phyloP scores from a whole-genome alignment of 2,329 filamentous ascomycete genomes.

The Aspergillus udagawae region DNA sequence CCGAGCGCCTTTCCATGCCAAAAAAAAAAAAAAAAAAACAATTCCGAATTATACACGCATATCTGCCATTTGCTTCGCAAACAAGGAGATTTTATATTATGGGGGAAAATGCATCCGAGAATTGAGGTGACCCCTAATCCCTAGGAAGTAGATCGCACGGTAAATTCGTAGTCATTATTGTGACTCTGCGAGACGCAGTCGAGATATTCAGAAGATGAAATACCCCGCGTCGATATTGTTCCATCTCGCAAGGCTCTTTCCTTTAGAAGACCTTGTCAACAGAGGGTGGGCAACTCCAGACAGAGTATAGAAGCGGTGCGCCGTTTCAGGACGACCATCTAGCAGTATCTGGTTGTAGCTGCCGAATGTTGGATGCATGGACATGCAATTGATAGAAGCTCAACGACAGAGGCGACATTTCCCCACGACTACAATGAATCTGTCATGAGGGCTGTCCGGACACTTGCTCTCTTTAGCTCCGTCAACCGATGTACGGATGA shows the following conservation, averaged over 20 bases:
- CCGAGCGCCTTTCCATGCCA: neutral
- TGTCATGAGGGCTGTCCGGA: conserved; percentile 63
- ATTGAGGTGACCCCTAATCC: neutral
- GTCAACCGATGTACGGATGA: conserved; percentile 66
- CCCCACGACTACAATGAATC: conserved; percentile 67
- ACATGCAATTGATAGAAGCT: conserved; percentile 3
- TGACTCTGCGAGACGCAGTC: neutral
- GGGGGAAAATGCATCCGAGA: neutral
- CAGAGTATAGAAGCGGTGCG: neutral
- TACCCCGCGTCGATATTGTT: neutral
- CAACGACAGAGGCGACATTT: conserved; percentile 54
- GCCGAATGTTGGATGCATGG: conserved; percentile 3
- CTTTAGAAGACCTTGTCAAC: neutral
- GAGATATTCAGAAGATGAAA: neutral
- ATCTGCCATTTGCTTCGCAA: neutral
- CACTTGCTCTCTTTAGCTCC: conserved; percentile 59
- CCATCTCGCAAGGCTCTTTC: neutral
- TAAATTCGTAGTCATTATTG: neutral
- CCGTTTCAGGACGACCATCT: neutral
- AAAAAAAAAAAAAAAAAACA: neutral
- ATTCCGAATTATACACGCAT: neutral
- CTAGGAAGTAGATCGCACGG: neutral
- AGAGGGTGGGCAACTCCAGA: neutral
- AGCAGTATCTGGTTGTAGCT: neutral
- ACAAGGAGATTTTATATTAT: neutral